A percentile compares a stretch with the other conserved stretches of the same genome.
Conservation (phyloP, 805 yeast species). For the Ogataea neopini region DNA sequence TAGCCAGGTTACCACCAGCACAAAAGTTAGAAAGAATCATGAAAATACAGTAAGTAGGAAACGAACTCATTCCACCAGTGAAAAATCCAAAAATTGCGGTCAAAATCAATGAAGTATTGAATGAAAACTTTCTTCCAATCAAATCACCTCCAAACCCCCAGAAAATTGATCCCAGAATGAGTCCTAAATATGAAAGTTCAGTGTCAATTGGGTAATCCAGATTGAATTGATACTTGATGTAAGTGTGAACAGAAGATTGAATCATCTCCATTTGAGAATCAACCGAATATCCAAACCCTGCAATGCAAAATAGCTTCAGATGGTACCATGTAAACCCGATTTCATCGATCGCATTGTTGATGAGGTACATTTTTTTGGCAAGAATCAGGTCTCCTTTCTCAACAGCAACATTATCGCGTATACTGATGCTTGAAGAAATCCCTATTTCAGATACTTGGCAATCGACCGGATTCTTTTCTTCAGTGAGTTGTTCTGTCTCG, state of each 20-base stretch:
- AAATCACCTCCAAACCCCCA: constrained; percentile 58
- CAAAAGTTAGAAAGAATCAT: constrained; percentile 42
- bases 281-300: constrained; percentile 52
- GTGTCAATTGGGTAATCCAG: constrained; percentile 41
- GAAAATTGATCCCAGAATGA: constrained; percentile 49
- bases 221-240: constrained; percentile 44
- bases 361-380: constrained; percentile 38
- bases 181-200: constrained; percentile 46
- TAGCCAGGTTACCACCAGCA: constrained; percentile 54
- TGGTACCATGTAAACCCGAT: constrained; percentile 57
- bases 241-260: constrained; percentile 44
- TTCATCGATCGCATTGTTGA: constrained; percentile 52
- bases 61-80: constrained; percentile 48
- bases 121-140: constrained; percentile 51
- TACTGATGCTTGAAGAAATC: constrained; percentile 10
- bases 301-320: constrained; percentile 43
- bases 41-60: constrained; percentile 47
- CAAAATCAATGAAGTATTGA: constrained; percentile 46
- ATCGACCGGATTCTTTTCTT: background rate
- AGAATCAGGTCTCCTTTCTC: constrained; percentile 38
- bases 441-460: constrained; percentile 13
- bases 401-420: constrained; percentile 21
- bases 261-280: constrained; percentile 46
- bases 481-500: background rate
- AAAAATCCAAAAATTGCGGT: constrained; percentile 48